Base-by-base conservation (phyloP, 1,139 yeast genomes). In the Nakaseomyces bracarensis region DNA sequence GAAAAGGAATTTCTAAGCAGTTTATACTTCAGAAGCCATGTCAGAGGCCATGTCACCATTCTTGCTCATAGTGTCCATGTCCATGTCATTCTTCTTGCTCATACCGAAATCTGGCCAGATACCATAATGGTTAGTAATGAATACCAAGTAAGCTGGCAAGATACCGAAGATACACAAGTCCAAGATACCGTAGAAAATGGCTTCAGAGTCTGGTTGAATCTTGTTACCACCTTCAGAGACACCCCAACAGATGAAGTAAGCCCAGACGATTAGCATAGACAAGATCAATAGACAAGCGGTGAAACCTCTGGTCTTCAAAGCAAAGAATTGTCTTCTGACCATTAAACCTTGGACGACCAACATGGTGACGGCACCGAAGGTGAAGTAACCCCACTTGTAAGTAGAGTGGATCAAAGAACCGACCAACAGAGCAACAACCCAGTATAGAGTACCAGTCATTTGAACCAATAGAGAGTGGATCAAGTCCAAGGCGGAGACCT, bases 221-320 rank as follows among this genome's bases (percentile, higher is more conserved):
- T 66, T 73, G 55, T 78, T 78, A 60, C 83, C 83, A 67, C 84
- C 85, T 53, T 78, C 83, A 49, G 73, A 64, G 45, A 78, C 65
- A 57, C 77, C 83, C 83, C 83, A 79, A 42, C 66, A 60, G 47
- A 79, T 61, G 33, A 79, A 77, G 55, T 78, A 77, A 46, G 76
- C 62, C 47, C 74, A 55, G 65, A 74, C 49, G 33, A 54, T 44
- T 21, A 51, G 35, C 18, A 37, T 22, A 14, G 43, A 37, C 31
- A 47, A 35, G 20, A 46, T 35, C 33, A 46, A 43, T 29, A 51
- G 36, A 3, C 48, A 18, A 10, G 42, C 36, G 20, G 49, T 45
- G 41, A 49, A 42, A 18, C 45, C 49, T 29, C 50, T 46, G 18
- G 49, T 44, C 20, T 47, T 48, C 30, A 46, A 40, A 15, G 40